These are phyloP conservation scores for Annulohypoxylon moriforme DNA, from an alignment of 495 filamentous ascomycete species.

Conservation along the genomic window DNA sequence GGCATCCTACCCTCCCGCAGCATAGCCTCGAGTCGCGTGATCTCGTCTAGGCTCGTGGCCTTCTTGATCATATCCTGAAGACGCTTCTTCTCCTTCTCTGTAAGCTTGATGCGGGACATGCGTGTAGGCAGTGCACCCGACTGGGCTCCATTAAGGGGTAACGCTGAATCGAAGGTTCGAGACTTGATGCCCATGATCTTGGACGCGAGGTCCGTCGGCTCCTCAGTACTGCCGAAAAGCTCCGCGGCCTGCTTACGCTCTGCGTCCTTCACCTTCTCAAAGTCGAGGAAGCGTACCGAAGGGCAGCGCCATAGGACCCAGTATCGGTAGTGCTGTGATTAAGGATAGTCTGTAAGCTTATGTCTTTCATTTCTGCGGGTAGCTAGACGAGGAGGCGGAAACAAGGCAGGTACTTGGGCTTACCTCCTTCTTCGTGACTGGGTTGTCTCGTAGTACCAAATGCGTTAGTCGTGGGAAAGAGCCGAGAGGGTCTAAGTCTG, in stretches of 20 bases:
- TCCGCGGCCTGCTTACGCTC: slow-evolving; percentile 80
- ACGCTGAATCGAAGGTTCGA: slow-evolving; percentile 76
- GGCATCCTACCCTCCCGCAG: slow-evolving; percentile 88
- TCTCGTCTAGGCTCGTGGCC: slow-evolving; percentile 88
- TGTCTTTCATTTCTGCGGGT: background rate
- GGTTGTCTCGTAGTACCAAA: slow-evolving; percentile 85
- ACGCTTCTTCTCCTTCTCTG: slow-evolving; percentile 53
- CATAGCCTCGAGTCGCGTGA: slow-evolving; percentile 83
- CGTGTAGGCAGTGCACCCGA: slow-evolving; percentile 65
- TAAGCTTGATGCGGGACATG: slow-evolving; percentile 69
- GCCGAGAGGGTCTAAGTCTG: slow-evolving; percentile 87
- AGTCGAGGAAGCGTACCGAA: slow-evolving; percentile 90
- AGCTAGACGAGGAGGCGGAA: too few relatives aligned
- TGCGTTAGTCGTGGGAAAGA: slow-evolving; percentile 77
- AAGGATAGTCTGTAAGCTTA: background rate
- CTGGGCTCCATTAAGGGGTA: slow-evolving; percentile 45
- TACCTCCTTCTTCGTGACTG: slow-evolving; percentile 92
- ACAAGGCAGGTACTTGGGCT: slow-evolving; percentile 41
- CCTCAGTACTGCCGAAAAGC: slow-evolving; percentile 81
- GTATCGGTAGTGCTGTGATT: slow-evolving; percentile 84
- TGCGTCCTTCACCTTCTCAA: slow-evolving; percentile 85
- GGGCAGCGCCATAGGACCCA: slow-evolving; percentile 92
- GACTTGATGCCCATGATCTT: slow-evolving; percentile 94
- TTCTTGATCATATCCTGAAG: slow-evolving; percentile 75
- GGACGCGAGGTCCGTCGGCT: slow-evolving; percentile 82